Base-by-base conservation (phyloP, 352 stramenopile genomes). In the Phytophthora hibernalis region DNA sequence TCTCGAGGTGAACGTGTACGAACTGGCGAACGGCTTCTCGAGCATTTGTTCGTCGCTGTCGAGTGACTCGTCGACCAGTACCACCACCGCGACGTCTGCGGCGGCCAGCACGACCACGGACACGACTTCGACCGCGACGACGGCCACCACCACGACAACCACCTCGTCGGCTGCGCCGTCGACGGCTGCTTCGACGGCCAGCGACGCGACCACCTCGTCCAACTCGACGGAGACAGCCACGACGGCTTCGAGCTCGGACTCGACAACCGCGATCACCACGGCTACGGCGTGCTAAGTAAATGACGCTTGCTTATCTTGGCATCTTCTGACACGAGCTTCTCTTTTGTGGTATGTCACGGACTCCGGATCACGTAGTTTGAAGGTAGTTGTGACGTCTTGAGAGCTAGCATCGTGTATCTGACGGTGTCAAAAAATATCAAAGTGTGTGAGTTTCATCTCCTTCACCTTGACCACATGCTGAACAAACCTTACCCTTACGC, bases 1-100 rank as follows among this genome's bases (percentile, higher is more conserved):
- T 18, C 61, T 71, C 20, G 54, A 67, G 28, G 44, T 69, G 56
- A 67, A 61, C 49, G 31, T 56, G 50, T 65, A 61, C 59, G 57
- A 53, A 6, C 38, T 72, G 54, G 48, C 59, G 38, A 65, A 59
- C 53, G 56, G 37, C 11, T 64, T 58, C 26, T 60, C 60, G 21
- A 67, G 44, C n/a, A 38, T 61, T 10, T 66, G 57, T 44, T 57
- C 52, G 12, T 61, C 62, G 8, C 42, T 61, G 22, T 68, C 58
- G 30, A 60, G 50, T 31, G 59, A 66, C 38, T 60, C 62, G 28
- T 59, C 62, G 13, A 16, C 61, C 16, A 54, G 44, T 28, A 60
- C 62, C 15, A 65, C 26, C 16, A 61, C 54, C 54, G 13, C 31
- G 33, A 56, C 56, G 20, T 24, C 43, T 2, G 43, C 56, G 15